These are phyloP conservation scores for Cryphonectria radicalis DNA, from an alignment of 2,329 filamentous ascomycete genomes.

Conservation along the genomic window DNA sequence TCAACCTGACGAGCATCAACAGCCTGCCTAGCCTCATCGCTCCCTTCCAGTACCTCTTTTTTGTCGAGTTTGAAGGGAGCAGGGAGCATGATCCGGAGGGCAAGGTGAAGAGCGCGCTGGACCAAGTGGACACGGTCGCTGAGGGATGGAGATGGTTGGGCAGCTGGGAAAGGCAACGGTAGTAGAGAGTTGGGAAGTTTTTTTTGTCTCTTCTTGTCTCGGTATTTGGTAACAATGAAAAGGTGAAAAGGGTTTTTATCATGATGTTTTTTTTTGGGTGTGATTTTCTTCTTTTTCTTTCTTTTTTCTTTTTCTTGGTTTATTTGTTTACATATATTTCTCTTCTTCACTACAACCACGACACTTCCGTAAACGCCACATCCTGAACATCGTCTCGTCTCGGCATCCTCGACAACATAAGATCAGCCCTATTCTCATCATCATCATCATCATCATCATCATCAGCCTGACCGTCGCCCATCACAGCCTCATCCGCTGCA, in stretches of 20 bases:
- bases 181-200: background rate
- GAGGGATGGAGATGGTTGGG: slow-evolving; percentile 70
- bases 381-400: background rate
- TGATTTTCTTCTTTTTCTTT: background rate
- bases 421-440: background rate
- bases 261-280: background rate
- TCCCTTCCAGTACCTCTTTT: slow-evolving; percentile 92
- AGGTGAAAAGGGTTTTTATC: background rate
- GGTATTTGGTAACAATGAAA: background rate
- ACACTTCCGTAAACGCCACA: background rate
- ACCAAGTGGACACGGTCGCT: slow-evolving; percentile 61
- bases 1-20: slow-evolving; percentile 92
- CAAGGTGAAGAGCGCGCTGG: slow-evolving; percentile 64
- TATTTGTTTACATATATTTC: background rate
- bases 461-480: background rate
- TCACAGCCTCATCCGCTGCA: background rate
- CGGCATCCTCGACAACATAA: background rate
- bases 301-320: background rate
- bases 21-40: slow-evolving; percentile 75
- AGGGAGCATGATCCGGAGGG: slow-evolving; percentile 55
- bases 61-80: slow-evolving; percentile 83
- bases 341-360: slow-evolving; percentile 10
- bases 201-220: too few relatives aligned
- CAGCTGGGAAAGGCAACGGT: slow-evolving; percentile 59
- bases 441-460: background rate